phyloP scores from a whole-genome alignment of 768 basidiomycete genomes.

The Lactarius hatsudake region DNA sequence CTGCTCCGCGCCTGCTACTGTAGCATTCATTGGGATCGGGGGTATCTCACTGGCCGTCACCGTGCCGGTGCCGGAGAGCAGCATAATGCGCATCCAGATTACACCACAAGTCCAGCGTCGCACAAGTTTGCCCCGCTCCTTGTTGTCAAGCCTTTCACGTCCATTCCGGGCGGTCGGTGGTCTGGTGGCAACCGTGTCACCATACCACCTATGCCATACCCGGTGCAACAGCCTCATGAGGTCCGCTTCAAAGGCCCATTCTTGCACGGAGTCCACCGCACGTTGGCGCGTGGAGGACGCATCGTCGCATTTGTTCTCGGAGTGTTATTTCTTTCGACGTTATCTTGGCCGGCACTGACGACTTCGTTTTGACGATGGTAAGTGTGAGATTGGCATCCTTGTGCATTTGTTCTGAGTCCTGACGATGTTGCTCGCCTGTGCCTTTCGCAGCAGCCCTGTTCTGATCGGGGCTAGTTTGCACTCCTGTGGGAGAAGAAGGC shows the following conservation, averaged over 20 bases:
- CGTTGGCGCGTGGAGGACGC: constrained; percentile 69
- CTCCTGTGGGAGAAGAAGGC: too few species aligned
- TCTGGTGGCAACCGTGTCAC: background rate
- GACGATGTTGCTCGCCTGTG: too few species aligned
- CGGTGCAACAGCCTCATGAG: constrained; percentile 32
- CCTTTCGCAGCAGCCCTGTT: too few species aligned
- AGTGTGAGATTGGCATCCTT: constrained; percentile 28
- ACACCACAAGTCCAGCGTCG: background rate
- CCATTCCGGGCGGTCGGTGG: background rate
- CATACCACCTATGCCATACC: background rate
- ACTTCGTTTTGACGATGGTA: constrained; percentile 29
- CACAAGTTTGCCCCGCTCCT: background rate
- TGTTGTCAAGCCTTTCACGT: background rate
- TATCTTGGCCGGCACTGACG: background rate
- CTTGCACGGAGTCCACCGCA: constrained; percentile 52
- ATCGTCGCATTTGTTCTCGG: constrained; percentile 82
- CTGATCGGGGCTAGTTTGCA: too few species aligned
- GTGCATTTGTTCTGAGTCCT: too few species aligned
- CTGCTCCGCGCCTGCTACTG: constrained; percentile 15
- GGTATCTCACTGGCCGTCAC: background rate
- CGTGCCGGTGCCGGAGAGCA: background rate
- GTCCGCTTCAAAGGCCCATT: constrained; percentile 24
- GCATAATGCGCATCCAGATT: constrained; percentile 6
- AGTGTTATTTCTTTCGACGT: constrained; percentile 33
- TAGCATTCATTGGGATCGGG: constrained; percentile 13